Percentiles rank a stretch among this genome's conserved stretches.
Conservation (phyloP, 2,329 filamentous ascomycete species). For the Akanthomyces muscarius region DNA sequence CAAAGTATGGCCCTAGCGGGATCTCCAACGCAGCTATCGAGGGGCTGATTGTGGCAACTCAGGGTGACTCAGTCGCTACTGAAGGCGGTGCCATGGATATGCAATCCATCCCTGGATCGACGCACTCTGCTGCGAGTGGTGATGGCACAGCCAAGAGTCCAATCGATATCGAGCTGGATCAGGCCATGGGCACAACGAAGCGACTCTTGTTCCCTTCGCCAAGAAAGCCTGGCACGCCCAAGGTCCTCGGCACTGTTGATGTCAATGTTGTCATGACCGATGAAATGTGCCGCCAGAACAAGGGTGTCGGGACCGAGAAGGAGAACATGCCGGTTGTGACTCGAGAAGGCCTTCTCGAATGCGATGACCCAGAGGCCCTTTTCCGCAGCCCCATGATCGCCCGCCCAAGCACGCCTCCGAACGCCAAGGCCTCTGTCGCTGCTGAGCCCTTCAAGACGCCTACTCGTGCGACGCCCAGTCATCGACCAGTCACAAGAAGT, state of each 20-base stretch:
- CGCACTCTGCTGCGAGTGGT: slow-evolving; percentile 53
- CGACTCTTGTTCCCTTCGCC: slow-evolving; percentile 76
- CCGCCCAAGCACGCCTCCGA: slow-evolving; percentile 51
- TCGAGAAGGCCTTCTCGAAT: slow-evolving; percentile 22
- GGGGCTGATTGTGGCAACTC: neutral
- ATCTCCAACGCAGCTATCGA: neutral
- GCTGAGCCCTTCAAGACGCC: slow-evolving; percentile 57
- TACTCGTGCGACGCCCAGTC: slow-evolving; percentile 56
- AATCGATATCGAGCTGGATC: slow-evolving; percentile 47
- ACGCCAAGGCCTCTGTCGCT: slow-evolving; percentile 35
- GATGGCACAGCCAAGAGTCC: slow-evolving; percentile 56
- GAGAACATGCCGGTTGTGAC: slow-evolving; percentile 47
- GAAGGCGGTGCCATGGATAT: slow-evolving; percentile 19
- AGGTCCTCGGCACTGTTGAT: slow-evolving; percentile 55
- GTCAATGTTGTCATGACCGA: slow-evolving; percentile 49
- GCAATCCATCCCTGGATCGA: slow-evolving; percentile 37
- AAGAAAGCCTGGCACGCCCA: slow-evolving; percentile 59
- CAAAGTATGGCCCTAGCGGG: slow-evolving; percentile 23
- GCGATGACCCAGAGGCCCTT: slow-evolving; percentile 57
- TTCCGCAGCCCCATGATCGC: slow-evolving; percentile 56
- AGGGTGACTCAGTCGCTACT: slow-evolving; percentile 21
- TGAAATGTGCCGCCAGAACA: slow-evolving; percentile 34
- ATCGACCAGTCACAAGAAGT: slow-evolving; percentile 58
- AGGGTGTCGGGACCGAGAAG: slow-evolving; percentile 36
- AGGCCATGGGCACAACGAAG: slow-evolving; percentile 54